Conservation (phyloP, 805 yeast species). For the Kazachstania bromeliacearum region DNA sequence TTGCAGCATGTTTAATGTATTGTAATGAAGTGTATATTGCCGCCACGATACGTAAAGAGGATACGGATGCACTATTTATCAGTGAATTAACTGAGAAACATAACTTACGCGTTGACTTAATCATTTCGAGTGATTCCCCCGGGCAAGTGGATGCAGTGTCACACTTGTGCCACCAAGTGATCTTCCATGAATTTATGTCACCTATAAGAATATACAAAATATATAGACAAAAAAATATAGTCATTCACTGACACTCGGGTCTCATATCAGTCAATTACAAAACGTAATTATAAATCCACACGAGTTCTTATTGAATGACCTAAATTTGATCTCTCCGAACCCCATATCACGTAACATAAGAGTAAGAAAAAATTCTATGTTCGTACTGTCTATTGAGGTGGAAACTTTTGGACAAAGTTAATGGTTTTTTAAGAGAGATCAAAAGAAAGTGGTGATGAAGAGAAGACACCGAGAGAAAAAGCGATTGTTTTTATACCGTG, state of each 20-base stretch:
- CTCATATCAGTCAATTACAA: conserved; percentile 14
- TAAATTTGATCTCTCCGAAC: not conserved
- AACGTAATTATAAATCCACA: conserved; percentile 16
- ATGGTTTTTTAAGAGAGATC: conserved; percentile 6
- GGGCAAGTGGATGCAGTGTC: no score
- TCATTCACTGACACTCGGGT: conserved; percentile 30
- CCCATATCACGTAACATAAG: conserved; percentile 25
- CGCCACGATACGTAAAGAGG: conserved; percentile 64
- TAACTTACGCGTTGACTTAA: no score
- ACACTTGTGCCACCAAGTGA: no score
- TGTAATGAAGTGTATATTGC: no score
- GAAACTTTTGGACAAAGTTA: conserved; percentile 59
- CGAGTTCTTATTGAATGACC: conserved; percentile 28
- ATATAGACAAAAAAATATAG: conserved; percentile 11
- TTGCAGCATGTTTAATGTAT: conserved; percentile 22
- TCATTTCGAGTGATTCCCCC: no score
- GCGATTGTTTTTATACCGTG: no score
- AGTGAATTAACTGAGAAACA: no score
- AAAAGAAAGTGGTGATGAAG: conserved; percentile 25
- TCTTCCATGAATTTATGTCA: conserved; percentile 14
- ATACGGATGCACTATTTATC: no score
- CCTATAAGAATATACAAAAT: conserved; percentile 15
- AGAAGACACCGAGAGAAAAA: no score
- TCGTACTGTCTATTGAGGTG: conserved; percentile 66
- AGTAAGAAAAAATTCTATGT: conserved; percentile 13